phyloP scores from a whole-genome alignment of 495 filamentous ascomycete species.

The Penicillium macrosclerotiorum region DNA sequence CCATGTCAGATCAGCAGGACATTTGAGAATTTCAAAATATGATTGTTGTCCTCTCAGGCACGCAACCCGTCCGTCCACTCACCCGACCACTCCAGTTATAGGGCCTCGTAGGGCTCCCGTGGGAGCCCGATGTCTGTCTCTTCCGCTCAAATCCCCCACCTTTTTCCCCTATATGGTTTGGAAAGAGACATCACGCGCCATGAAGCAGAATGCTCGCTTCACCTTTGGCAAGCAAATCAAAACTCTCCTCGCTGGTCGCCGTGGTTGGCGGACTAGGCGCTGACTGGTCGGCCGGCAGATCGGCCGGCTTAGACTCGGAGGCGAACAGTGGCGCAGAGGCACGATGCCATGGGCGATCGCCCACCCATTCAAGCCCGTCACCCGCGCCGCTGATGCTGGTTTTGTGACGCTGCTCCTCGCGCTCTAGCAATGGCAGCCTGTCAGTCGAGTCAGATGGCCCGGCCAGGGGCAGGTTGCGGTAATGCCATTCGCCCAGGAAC shows the following conservation, averaged over 20 bases:
- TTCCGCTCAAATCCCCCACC: too few relatives aligned
- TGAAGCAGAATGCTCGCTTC: conserved; percentile 47
- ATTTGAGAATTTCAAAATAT: conserved; percentile 3
- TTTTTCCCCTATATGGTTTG: background rate
- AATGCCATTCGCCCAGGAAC: conserved; percentile 91
- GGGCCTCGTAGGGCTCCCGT: conserved; percentile 1
- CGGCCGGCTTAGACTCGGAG: conserved; percentile 19
- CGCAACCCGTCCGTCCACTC: conserved; percentile 1
- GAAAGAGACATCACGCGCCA: conserved; percentile 8
- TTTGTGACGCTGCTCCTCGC: conserved; percentile 33
- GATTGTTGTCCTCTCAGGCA: background rate
- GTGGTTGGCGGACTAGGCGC: conserved; percentile 36
- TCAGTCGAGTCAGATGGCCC: conserved; percentile 5
- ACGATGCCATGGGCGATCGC: conserved; percentile 38
- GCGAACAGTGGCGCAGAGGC: background rate
- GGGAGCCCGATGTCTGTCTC: background rate
- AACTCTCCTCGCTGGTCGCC: conserved; percentile 60
- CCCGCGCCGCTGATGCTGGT: conserved; percentile 31
- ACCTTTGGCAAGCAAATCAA: conserved; percentile 52
- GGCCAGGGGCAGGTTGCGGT: conserved; percentile 59
- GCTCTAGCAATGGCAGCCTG: conserved; percentile 45
- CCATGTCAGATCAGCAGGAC: conserved; percentile 16
- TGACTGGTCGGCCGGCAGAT: conserved; percentile 12
- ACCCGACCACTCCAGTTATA: conserved; percentile 8
- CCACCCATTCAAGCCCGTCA: conserved; percentile 58